Base-by-base conservation (phyloP, 768 basidiomycete genomes). In the Tephrocybe rancida region DNA sequence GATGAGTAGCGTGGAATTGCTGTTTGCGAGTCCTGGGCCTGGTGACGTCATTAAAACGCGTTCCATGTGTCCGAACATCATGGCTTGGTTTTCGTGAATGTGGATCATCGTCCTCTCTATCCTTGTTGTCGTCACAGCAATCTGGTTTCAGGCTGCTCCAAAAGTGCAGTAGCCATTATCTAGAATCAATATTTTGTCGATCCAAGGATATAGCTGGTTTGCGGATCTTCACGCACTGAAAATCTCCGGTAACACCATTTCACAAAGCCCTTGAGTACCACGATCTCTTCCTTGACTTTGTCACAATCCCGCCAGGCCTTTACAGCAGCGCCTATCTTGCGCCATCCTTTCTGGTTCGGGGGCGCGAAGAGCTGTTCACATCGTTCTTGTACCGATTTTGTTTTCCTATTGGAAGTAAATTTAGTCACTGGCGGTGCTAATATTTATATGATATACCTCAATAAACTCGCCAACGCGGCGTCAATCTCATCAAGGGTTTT, bases 201-300 rank as follows among this genome's bases (percentile, higher is more conserved):
- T 19, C 13, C 9, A 16, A 42, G 8, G 19, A 29, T 10, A 19
- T 39, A 4, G 5, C 18, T 2, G 29, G 10, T 14, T 5, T 16
- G 5, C 35, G 18, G 30, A 27, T 26, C 13, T 41, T 21, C 18
- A 45, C 55, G 45, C 43, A 59, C 58, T 10, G 58, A 56, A 14
- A 59, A 56, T 24, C 48, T 50, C 34, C 51, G 53, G 44, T 59
- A 59, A 46, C 55, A 56, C 24, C 44, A 22, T 25, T 57, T 55
- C 14, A 57, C 43, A 18, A 18, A n/a, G n/a, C 53, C 47, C 19
- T 56, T 53, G 10, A 59, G 52, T n/a, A 44, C 44, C 16, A 8
- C 21, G 2, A 59, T 56, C 39, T 41, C 52, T 41, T 43, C 22
- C 21, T 54, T 46, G 9, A 54, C 38, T 42, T 37, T 26, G 48